Conservation (phyloP, 768 basidiomycete genomes). For the Russula brevipes region DNA sequence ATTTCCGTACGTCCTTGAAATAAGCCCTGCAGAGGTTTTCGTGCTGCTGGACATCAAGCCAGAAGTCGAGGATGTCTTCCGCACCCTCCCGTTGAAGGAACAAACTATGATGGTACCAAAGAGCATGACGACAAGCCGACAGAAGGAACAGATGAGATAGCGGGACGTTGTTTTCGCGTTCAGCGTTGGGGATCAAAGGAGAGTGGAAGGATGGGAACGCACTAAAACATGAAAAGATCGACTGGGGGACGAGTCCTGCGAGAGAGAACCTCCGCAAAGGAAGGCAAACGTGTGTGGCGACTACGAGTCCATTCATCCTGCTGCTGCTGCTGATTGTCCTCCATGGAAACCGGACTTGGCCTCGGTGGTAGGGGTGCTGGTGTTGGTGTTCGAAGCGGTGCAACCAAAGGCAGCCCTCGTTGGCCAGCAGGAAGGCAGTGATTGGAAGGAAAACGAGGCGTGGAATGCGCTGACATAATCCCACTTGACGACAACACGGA, state of each 20-base stretch:
- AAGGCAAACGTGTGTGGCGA: slow-evolving; percentile 74
- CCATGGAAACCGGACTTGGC: slow-evolving; percentile 28
- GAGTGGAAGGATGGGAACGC: slow-evolving; percentile 36
- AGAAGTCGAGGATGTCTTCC: slow-evolving; percentile 96
- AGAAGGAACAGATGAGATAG: background rate
- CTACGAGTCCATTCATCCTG: slow-evolving; percentile 72
- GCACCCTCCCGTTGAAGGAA: slow-evolving; percentile 94
- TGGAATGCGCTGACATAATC: slow-evolving; percentile 19
- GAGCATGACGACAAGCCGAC: background rate
- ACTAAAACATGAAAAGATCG: slow-evolving; percentile 99
- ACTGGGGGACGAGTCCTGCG: slow-evolving; percentile 90
- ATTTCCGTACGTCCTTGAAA: slow-evolving; percentile 97
- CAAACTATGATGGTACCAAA: slow-evolving; percentile 47
- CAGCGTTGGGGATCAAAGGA: slow-evolving; percentile 12
- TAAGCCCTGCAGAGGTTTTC: slow-evolving; percentile 98
- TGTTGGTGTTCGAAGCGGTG: slow-evolving; percentile 3
- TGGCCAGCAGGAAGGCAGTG: background rate
- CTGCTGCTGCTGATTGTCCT: slow-evolving; percentile 38
- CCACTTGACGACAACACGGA: background rate
- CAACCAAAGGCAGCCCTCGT: background rate
- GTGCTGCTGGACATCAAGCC: slow-evolving; percentile 99
- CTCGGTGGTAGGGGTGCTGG: slow-evolving; percentile 4
- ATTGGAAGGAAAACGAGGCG: slow-evolving; percentile 5
- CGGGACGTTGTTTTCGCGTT: background rate
- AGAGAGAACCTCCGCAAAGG: slow-evolving; percentile 86